A percentile compares a stretch with the other conserved stretches of the same genome.
Conservation (phyloP, 139 green algal genomes). For the Coelastrella sp. region DNA sequence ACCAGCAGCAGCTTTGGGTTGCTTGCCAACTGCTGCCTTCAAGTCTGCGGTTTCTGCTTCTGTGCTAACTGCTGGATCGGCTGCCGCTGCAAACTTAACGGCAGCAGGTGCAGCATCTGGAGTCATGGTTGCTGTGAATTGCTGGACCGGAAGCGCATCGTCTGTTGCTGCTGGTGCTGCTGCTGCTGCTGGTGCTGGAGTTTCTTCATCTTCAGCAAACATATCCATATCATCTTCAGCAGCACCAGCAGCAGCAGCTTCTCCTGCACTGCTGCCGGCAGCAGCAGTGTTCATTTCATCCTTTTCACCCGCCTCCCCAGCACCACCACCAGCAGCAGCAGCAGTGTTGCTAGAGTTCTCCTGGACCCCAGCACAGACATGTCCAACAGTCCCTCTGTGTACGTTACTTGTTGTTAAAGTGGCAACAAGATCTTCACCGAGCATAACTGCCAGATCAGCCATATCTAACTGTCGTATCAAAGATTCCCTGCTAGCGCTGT, state of each 20-base stretch:
- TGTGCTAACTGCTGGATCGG: too few relatives aligned
- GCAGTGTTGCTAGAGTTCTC: neutral
- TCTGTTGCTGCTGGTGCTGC: conserved; percentile 24
- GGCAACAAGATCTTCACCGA: conserved; percentile 7
- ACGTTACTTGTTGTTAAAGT: too few relatives aligned
- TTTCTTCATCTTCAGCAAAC: neutral
- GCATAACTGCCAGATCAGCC: conserved; percentile 26
- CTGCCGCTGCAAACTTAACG: too few relatives aligned
- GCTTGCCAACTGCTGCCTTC: too few relatives aligned
- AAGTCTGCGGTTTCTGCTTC: too few relatives aligned
- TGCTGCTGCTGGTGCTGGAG: conserved; percentile 28
- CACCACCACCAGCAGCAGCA: neutral
- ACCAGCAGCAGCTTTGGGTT: conserved; percentile 6
- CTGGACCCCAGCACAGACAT: neutral
- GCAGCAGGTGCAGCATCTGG: neutral
- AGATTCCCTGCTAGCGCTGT: conserved; percentile 45
- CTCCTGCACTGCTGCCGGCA: neutral
- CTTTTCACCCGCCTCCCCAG: neutral
- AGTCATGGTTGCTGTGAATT: too few relatives aligned
- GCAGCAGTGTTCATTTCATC: neutral
- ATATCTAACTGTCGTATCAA: conserved; percentile 10
- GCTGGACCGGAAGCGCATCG: too few relatives aligned
- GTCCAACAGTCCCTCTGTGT: too few relatives aligned
- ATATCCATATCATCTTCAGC: neutral
- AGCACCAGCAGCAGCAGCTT: neutral